phyloP scores from a whole-genome alignment of 257 asterid species.

The Forsythia suspensa region DNA sequence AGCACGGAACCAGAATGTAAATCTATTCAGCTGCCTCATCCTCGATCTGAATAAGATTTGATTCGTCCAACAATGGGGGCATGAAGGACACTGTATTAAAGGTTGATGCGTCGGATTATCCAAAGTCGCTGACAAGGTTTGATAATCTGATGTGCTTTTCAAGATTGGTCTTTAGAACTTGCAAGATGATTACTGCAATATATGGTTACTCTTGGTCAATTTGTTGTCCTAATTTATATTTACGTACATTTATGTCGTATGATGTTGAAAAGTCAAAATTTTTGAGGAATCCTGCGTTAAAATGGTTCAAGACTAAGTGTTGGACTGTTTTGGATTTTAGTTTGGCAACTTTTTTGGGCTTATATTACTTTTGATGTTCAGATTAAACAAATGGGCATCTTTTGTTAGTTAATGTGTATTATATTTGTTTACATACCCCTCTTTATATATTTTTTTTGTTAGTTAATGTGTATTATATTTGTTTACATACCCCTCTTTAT shows the following conservation, averaged over 20 bases:
- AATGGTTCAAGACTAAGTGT: slow-evolving; percentile 17
- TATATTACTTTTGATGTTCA: slow-evolving; percentile 33
- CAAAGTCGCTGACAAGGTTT: slow-evolving; percentile 34
- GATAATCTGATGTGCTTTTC: slow-evolving; percentile 42
- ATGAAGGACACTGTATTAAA: slow-evolving; percentile 30
- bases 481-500: background rate
- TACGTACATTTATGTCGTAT: slow-evolving; percentile 26
- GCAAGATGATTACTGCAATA: slow-evolving; percentile 1
- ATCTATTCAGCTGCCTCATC: slow-evolving; percentile 1
- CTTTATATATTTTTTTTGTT: background rate
- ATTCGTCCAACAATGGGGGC: slow-evolving; percentile 27
- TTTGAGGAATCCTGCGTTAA: slow-evolving; percentile 30
- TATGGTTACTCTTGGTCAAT: slow-evolving; percentile 21
- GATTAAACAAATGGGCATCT: slow-evolving; percentile 20
- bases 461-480: slow-evolving; percentile 23
- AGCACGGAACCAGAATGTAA: slow-evolving; percentile 22
- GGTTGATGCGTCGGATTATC: slow-evolving; percentile 35
- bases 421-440: slow-evolving; percentile 6
- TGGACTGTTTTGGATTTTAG: slow-evolving; percentile 15
- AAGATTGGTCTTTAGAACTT: slow-evolving; percentile 27
- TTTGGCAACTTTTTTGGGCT: slow-evolving; percentile 23
- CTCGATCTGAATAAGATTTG: slow-evolving; percentile 31
- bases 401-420: slow-evolving; percentile 19
- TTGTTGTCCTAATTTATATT: slow-evolving; percentile 32
- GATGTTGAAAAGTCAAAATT: slow-evolving; percentile 29